Percentiles rank a stretch among this genome's conserved stretches.
These are phyloP conservation scores for Chalciporus pseudorubinellus DNA, from an alignment of 768 basidiomycete species.

Conservation along the genomic window DNA sequence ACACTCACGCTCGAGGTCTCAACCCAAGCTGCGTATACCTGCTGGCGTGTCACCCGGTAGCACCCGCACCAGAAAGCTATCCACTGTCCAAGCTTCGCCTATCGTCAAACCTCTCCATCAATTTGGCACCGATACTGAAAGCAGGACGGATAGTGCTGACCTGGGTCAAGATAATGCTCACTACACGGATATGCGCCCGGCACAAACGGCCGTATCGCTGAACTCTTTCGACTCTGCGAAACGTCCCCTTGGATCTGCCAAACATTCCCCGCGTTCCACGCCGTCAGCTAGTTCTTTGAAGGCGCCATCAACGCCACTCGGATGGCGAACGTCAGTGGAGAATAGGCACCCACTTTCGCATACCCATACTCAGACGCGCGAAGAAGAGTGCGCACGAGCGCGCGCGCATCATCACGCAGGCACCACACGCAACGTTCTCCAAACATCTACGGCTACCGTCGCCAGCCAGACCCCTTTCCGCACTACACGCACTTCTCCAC, in stretches of 20 bases:
- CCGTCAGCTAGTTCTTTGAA: background rate
- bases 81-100: slow-evolving; percentile 32
- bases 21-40: slow-evolving; percentile 31
- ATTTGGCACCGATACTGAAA: slow-evolving; percentile 10
- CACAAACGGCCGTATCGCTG: slow-evolving; percentile 18
- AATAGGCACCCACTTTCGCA: slow-evolving; percentile 7
- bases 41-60: slow-evolving; percentile 1
- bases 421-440: background rate
- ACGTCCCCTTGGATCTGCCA: slow-evolving; percentile 22
- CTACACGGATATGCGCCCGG: background rate
- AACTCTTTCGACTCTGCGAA: slow-evolving; percentile 24
- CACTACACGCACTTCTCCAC: slow-evolving; percentile 18
- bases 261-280: slow-evolving; percentile 16
- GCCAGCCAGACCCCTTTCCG: slow-evolving; percentile 15
- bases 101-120: slow-evolving; percentile 13
- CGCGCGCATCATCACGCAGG: background rate
- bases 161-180: background rate
- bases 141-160: background rate
- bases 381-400: slow-evolving; percentile 13
- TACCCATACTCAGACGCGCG: background rate
- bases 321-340: background rate
- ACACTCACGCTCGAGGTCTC: slow-evolving; percentile 34
- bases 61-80: slow-evolving; percentile 24
- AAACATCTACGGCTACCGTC: slow-evolving; percentile 17
- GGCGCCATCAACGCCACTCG: slow-evolving; percentile 1